Percentiles rank a stretch among this genome's conserved stretches.
Conservation (phyloP, 75 land plant species). For the Cunninghamia lanceolata region DNA sequence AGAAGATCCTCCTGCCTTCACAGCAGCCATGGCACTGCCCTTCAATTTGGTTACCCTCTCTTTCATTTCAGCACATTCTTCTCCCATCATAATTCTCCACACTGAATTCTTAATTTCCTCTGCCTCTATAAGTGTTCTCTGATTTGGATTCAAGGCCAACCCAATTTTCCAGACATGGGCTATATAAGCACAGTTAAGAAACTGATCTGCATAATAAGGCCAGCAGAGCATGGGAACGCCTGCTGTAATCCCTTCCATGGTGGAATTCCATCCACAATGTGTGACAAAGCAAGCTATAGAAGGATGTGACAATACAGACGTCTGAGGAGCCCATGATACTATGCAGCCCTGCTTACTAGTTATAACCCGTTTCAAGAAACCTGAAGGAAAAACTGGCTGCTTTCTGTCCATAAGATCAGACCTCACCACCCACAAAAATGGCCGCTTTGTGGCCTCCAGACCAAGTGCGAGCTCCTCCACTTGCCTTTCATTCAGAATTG, state of each 20-base stretch:
- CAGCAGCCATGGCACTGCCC: constrained; percentile 13
- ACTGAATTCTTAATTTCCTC: constrained; percentile 24
- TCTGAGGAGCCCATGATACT: constrained; percentile 27
- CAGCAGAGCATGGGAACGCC: constrained; percentile 13
- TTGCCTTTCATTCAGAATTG: constrained; percentile 9
- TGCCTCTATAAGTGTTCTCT: not conserved
- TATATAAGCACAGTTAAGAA: not conserved
- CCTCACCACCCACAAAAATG: constrained; percentile 33
- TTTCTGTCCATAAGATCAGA: constrained; percentile 3
- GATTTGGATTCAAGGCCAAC: not conserved
- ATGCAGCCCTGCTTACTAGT: constrained; percentile 2
- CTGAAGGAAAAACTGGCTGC: not conserved
- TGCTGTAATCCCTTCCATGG: constrained; percentile 14
- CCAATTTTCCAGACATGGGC: constrained; percentile 10
- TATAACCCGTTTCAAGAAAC: not conserved
- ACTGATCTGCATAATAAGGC: constrained; percentile 7
- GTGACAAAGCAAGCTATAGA: constrained; percentile 24
- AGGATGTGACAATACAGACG: constrained; percentile 16
- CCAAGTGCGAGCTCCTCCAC: constrained; percentile 15
- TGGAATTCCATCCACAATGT: constrained; percentile 38
- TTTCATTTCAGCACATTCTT: constrained; percentile 33
- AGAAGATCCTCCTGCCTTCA: constrained; percentile 23
- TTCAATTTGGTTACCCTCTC: constrained; percentile 14
- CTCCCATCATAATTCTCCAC: constrained; percentile 21
- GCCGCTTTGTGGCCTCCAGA: constrained; percentile 17